These are phyloP conservation scores for Pascua guehoae DNA, from an alignment of 1,284 basidiomycete genomes.

Conservation along the genomic window DNA sequence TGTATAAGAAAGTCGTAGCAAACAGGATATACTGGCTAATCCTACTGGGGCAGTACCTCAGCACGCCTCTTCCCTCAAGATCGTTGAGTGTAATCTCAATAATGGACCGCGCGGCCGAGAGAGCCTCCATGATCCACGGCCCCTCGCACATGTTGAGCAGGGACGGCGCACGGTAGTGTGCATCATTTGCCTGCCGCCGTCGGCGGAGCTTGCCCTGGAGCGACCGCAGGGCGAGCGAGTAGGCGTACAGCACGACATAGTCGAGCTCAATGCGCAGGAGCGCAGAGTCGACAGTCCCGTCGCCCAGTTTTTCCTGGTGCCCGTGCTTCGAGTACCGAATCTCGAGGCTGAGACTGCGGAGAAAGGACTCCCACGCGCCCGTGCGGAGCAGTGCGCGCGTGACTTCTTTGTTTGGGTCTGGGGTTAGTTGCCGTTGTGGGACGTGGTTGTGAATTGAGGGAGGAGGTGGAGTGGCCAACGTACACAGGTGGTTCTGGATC, in stretches of 20 bases:
- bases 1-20: slow-evolving; percentile 18
- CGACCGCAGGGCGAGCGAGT: slow-evolving; percentile 9
- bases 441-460: no score
- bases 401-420: slow-evolving; percentile 12
- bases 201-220: slow-evolving; percentile 15
- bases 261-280: slow-evolving; percentile 15
- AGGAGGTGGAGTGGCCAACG: no score
- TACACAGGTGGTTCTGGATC: slow-evolving; percentile 10
- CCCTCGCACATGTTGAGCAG: slow-evolving; percentile 17
- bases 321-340: slow-evolving; percentile 9
- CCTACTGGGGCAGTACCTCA: slow-evolving; percentile 8
- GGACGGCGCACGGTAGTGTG: slow-evolving; percentile 10
- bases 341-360: slow-evolving; percentile 10
- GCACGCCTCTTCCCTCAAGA: slow-evolving; percentile 7
- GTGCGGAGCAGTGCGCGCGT: slow-evolving; percentile 9
- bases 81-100: slow-evolving; percentile 11
- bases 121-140: slow-evolving; percentile 17
- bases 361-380: slow-evolving; percentile 13
- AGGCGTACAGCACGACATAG: slow-evolving; percentile 15
- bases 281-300: slow-evolving; percentile 9
- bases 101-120: slow-evolving; percentile 12
- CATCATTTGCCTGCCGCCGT: background rate
- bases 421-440: no score
- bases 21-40: slow-evolving; percentile 18
- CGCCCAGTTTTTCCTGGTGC: slow-evolving; percentile 7